These are phyloP conservation scores for Penicillium roqueforti DNA, from an alignment of 495 filamentous ascomycete species.

Conservation along the genomic window DNA sequence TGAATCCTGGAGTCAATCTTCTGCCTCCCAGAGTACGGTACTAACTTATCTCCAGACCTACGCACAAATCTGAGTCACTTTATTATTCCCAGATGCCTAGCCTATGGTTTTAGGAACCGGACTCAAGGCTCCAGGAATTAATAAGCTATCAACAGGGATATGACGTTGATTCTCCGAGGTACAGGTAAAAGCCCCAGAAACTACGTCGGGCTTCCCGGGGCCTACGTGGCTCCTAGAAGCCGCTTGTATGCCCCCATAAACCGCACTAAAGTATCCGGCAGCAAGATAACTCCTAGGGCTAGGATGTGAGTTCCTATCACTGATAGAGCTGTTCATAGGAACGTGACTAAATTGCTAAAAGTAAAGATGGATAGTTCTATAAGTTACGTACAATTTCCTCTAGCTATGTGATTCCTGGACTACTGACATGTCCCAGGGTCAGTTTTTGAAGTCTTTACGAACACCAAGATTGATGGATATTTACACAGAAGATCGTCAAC, in stretches of 20 bases:
- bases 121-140: too few species aligned
- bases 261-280: not conserved
- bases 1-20: too few species aligned
- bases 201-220: not conserved
- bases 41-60: too few species aligned
- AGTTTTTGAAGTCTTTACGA: too few species aligned
- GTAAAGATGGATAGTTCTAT: not conserved
- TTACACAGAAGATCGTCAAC: too few species aligned
- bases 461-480: too few species aligned
- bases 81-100: not conserved
- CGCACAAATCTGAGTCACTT: not conserved
- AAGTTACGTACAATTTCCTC: not conserved
- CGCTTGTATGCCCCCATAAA: conserved; percentile 16
- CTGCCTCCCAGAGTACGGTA: too few species aligned
- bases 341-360: not conserved
- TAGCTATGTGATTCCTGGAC: too few species aligned
- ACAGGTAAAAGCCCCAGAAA: not conserved
- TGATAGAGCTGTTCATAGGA: not conserved
- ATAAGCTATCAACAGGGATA: not conserved
- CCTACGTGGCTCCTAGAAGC: not conserved
- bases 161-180: not conserved
- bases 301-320: not conserved
- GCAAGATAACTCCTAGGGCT: not conserved
- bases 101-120: not conserved
- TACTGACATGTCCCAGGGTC: too few species aligned